Evolutionary conservation across 2,329 filamentous ascomycete genomes (phyloP).

Genomic region (Epichloe hybrida): DNA sequence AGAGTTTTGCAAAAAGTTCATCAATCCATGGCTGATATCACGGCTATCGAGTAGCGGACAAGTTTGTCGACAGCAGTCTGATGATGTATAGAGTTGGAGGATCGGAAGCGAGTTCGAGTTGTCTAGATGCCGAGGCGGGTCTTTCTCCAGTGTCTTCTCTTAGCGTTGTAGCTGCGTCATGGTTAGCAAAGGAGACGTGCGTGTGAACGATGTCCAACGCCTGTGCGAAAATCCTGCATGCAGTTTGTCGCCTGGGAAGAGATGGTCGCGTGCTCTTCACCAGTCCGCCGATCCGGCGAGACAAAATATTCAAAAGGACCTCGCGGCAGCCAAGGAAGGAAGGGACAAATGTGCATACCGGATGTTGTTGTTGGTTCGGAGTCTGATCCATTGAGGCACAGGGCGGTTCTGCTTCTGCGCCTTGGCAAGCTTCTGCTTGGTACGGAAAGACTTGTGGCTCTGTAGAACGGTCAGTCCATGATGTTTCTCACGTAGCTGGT

Average conservation of each 20-base stretch:
- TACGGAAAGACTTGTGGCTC: conserved; percentile 99
- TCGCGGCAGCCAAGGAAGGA: not conserved
- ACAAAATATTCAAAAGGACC: not conserved
- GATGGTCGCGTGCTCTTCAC: no score
- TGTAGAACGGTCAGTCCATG: conserved; percentile 26
- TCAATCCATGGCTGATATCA: conserved; percentile 15
- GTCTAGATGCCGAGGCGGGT: conserved; percentile 96
- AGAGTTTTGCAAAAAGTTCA: conserved; percentile 5
- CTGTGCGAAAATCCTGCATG: no score
- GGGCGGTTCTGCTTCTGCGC: conserved; percentile 99
- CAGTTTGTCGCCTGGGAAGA: no score
- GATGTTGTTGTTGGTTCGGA: conserved; percentile 99
- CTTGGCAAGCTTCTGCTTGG: conserved; percentile 99
- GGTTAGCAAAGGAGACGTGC: conserved; percentile 6
- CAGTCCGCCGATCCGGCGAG: no score
- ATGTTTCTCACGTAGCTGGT: not conserved
- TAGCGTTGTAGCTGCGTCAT: conserved; percentile 85
- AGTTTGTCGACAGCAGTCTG: conserved; percentile 1
- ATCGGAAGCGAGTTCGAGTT: conserved; percentile 26
- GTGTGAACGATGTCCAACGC: not conserved
- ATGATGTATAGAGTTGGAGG: conserved; percentile 1
- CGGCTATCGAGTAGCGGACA: conserved; percentile 9
- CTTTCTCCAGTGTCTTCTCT: conserved; percentile 99
- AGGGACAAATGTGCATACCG: conserved; percentile 51
- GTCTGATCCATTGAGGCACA: conserved; percentile 98